A percentile compares a stretch with the other conserved stretches of the same genome.
Evolutionary conservation across 2,329 filamentous ascomycete species (phyloP).

Genomic region (Phyllosticta ampelicida): DNA sequence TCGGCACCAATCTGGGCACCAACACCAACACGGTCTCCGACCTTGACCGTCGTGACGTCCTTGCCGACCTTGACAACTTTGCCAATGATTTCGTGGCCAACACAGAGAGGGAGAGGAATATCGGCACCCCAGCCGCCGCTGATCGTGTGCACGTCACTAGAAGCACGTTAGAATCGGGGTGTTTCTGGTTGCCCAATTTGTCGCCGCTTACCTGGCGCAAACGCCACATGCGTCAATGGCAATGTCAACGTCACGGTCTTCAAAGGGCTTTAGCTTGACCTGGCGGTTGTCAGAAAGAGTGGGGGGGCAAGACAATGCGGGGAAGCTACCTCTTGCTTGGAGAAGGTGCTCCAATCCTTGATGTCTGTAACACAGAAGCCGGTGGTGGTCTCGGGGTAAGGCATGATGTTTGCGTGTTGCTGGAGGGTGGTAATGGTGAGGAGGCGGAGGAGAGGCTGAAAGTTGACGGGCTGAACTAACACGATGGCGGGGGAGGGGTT

Average conservation of each 20-base stretch:
- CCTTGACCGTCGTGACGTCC: conserved; percentile 40
- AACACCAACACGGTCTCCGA: conserved; percentile 37
- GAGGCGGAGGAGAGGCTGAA: background rate
- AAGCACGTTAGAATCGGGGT: background rate
- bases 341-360: conserved; percentile 53
- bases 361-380: conserved; percentile 39
- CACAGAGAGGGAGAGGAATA: conserved; percentile 50
- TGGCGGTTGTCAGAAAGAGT: conserved; percentile 25
- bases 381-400: conserved; percentile 41
- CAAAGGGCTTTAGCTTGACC: conserved; percentile 77
- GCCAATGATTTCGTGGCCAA: conserved; percentile 52
- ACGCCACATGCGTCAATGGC: conserved; percentile 57
- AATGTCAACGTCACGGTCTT: conserved; percentile 77
- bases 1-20: conserved; percentile 41
- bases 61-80: conserved; percentile 40
- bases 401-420: conserved; percentile 27
- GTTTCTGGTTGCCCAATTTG: background rate
- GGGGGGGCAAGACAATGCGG: background rate
- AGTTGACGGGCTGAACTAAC: background rate
- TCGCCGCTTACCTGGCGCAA: conserved; percentile 30
- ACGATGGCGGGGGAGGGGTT: conserved; percentile 10
- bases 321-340: conserved; percentile 41
- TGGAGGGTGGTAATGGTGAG: background rate
- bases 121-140: conserved; percentile 53
- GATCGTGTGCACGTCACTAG: conserved; percentile 37